Conservation (phyloP, 1,284 basidiomycete genomes). For the Xanthoconium separans region DNA sequence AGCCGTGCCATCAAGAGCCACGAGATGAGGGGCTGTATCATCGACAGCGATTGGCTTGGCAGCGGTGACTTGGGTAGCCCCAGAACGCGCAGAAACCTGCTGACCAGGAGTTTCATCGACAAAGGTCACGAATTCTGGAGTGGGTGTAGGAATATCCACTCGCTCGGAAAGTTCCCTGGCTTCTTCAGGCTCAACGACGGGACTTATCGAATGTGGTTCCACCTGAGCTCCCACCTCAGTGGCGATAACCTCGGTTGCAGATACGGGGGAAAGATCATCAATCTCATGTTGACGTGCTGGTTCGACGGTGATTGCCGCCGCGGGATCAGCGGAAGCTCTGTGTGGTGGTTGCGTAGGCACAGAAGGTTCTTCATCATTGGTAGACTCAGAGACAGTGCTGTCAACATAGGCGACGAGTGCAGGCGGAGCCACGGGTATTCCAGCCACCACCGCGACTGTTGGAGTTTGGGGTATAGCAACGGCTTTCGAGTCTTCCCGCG, state of each 20-base stretch:
- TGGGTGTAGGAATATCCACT: conserved; percentile 23
- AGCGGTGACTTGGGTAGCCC: conserved; percentile 1
- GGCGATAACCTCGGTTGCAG: conserved; percentile 2
- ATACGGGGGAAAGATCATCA: conserved; percentile 5
- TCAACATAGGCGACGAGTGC: background rate
- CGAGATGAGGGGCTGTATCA: background rate
- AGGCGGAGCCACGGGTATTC: background rate
- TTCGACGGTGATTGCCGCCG: conserved; percentile 10
- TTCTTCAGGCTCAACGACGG: conserved; percentile 11
- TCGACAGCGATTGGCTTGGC: background rate
- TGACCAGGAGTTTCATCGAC: conserved; percentile 41
- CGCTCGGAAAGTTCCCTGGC: conserved; percentile 9
- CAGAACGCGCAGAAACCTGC: conserved; percentile 29
- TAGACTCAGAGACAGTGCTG: background rate
- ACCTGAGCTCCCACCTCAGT: conserved; percentile 17
- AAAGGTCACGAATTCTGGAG: conserved; percentile 36
- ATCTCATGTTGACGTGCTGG: conserved; percentile 2
- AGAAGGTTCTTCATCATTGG: conserved; percentile 3
- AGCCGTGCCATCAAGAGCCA: background rate
- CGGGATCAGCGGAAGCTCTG: conserved; percentile 4
- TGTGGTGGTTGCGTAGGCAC: conserved; percentile 5
- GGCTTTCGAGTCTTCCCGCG: background rate
- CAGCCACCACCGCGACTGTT: background rate
- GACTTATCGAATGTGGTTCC: conserved; percentile 6
- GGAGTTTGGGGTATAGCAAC: conserved; percentile 5